A percentile compares a stretch with the other conserved stretches of the same genome.
phyloP scores from a whole-genome alignment of 306 rosid genomes.

The Malus orientalis region DNA sequence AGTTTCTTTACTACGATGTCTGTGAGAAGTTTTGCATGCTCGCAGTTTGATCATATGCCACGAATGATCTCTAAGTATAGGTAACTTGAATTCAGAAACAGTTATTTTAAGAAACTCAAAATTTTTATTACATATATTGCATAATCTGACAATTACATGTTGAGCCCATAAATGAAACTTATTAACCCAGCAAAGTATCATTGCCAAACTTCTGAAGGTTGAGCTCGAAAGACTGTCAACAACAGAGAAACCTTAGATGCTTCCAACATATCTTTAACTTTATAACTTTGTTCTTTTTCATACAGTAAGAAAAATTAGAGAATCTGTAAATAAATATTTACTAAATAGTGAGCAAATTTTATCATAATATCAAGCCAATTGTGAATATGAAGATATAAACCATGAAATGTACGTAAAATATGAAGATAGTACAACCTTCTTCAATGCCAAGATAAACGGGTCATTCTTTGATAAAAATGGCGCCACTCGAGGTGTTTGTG shows the following conservation, averaged over 20 bases:
- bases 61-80: background rate
- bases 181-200: background rate
- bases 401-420: background rate
- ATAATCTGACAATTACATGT: background rate
- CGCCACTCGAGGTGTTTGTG: slow-evolving; percentile 89
- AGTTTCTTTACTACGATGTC: too few species aligned
- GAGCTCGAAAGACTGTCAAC: background rate
- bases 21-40: background rate
- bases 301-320: background rate
- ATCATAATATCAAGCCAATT: background rate
- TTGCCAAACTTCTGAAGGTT: background rate
- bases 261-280: background rate
- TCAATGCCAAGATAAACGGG: slow-evolving; percentile 66
- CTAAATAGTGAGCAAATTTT: background rate
- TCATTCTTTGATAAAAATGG: slow-evolving; percentile 83
- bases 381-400: background rate
- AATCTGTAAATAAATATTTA: background rate
- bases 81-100: background rate
- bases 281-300: background rate
- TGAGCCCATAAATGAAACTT: background rate
- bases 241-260: background rate
- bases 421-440: slow-evolving; percentile 56
- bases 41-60: background rate
- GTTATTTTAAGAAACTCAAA: background rate
- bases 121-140: background rate